These are phyloP conservation scores for Stemphylium beticola DNA, from an alignment of 2,329 filamentous ascomycete species.

Conservation along the genomic window DNA sequence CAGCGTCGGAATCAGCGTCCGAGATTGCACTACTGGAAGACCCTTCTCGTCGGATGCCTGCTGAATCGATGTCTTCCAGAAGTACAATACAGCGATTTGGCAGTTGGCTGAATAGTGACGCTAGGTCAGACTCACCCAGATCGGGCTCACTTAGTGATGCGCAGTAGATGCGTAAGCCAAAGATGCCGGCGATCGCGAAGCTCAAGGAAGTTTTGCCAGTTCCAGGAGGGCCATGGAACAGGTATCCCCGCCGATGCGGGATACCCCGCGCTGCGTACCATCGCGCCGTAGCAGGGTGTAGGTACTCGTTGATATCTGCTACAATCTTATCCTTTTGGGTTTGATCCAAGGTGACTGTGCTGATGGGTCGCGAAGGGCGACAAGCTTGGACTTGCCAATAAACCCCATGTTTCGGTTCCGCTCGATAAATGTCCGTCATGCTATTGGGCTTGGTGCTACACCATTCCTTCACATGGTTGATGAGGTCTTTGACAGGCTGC, in stretches of 20 bases:
- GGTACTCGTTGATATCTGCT: constrained; percentile 77
- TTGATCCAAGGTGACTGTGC: constrained; percentile 75
- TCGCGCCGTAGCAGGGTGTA: constrained; percentile 72
- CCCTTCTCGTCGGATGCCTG: constrained; percentile 50
- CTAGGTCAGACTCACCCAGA: constrained; percentile 70
- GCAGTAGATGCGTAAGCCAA: constrained; percentile 55
- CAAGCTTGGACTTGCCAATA: constrained; percentile 53
- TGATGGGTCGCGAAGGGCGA: constrained; percentile 72
- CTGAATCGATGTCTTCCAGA: constrained; percentile 57
- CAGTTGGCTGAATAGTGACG: constrained; percentile 52
- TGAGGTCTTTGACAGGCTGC: constrained; percentile 56
- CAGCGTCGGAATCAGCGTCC: neutral
- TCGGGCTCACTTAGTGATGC: constrained; percentile 68
- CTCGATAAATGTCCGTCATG: constrained; percentile 56
- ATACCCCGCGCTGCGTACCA: constrained; percentile 88
- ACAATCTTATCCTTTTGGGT: constrained; percentile 70
- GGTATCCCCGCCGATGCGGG: constrained; percentile 82
- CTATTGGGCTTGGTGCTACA: constrained; percentile 51
- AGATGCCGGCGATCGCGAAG: constrained; percentile 55
- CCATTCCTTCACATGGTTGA: constrained; percentile 54
- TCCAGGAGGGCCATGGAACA: constrained; percentile 80
- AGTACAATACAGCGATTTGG: constrained; percentile 55
- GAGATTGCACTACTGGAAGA: neutral
- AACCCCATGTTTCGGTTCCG: constrained; percentile 32
- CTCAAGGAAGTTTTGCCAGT: constrained; percentile 71